Base-by-base conservation (phyloP, 306 rosid genomes). In the Gastrolobium villosum region DNA sequence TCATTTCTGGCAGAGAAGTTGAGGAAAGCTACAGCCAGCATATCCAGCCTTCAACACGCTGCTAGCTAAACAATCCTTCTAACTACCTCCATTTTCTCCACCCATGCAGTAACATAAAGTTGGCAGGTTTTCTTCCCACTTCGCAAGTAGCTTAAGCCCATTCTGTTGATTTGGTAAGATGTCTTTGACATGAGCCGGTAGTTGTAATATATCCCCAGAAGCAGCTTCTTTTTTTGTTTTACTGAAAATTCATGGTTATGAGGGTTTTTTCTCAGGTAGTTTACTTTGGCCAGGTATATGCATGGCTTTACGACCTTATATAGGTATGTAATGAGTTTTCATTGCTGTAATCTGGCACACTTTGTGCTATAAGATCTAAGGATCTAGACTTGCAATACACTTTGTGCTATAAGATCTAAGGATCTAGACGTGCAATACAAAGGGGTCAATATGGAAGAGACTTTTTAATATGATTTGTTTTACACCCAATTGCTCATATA, bases 41-140 rank as follows among this genome's bases (percentile, higher is more conserved):
- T 53, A 60, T 66, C 39, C 31, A 26, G 66, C 53, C 60, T 75
- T 43, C 54, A 30, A 48, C 41, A 35, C 44, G 65, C 72, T 65
- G 53, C 65, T 13, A 57, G 40, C 65, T 59, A 57, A 65, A 76
- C 80, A 71, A 72, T 75, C 53, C 67, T 56, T 76, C 71, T 46
- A 77, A 46, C 36, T 49, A 3, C 40, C 40, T 73, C 39, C 76
- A n/a, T 63, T 78, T 48, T 56, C 67, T 62, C 40, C 36, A 81
- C 43, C 53, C 46, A 56, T 67, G 48, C 48, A 39, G 52, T 28
- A 30, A 5, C 68, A 30, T 41, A 28, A 66, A 62, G 74, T 62
- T 81, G n/a, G 55, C 56, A 46, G 85, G 78, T 78, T 76, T 45
- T 14, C 54, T 37, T 37, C 64, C 48, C 34, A n/a, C 65, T 50